These are phyloP conservation scores for Hygrocybe punicea DNA, from an alignment of 768 basidiomycete genomes.

Conservation along the genomic window DNA sequence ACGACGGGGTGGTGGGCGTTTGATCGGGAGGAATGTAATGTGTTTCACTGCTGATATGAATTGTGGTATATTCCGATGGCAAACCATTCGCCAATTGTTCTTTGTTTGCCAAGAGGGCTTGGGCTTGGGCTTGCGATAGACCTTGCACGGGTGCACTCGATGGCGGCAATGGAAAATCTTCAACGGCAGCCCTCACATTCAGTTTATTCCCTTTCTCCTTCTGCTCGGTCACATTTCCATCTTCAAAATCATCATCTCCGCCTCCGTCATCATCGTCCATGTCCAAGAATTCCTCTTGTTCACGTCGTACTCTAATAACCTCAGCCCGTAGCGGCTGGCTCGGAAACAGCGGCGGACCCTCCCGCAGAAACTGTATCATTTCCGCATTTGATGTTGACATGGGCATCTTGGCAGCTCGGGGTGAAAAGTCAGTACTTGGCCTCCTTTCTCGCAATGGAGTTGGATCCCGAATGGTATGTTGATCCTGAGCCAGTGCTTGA, in stretches of 20 bases:
- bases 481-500: background rate
- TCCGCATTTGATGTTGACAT: background rate
- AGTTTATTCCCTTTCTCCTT: slow-evolving; percentile 34
- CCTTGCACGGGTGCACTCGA: slow-evolving; percentile 17
- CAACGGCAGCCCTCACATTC: slow-evolving; percentile 42
- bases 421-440: background rate
- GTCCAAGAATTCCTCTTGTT: slow-evolving; percentile 59
- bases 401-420: background rate
- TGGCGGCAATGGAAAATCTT: slow-evolving; percentile 53
- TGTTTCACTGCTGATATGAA: slow-evolving; percentile 4
- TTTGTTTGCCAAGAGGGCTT: slow-evolving; percentile 7
- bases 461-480: background rate
- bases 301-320: background rate
- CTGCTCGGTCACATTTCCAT: slow-evolving; percentile 23
- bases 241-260: slow-evolving; percentile 43
- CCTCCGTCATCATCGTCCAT: slow-evolving; percentile 52
- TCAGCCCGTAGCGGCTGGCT: background rate
- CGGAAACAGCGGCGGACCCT: background rate
- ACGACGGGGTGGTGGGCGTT: slow-evolving; percentile 7
- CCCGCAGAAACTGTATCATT: background rate
- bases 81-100: slow-evolving; percentile 22
- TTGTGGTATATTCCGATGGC: background rate
- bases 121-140: slow-evolving; percentile 20
- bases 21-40: slow-evolving; percentile 18
- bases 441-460: background rate